These are phyloP conservation scores for Rutidosis leptorrhynchoides DNA, from an alignment of 129 eudicot species.

Conservation along the genomic window DNA sequence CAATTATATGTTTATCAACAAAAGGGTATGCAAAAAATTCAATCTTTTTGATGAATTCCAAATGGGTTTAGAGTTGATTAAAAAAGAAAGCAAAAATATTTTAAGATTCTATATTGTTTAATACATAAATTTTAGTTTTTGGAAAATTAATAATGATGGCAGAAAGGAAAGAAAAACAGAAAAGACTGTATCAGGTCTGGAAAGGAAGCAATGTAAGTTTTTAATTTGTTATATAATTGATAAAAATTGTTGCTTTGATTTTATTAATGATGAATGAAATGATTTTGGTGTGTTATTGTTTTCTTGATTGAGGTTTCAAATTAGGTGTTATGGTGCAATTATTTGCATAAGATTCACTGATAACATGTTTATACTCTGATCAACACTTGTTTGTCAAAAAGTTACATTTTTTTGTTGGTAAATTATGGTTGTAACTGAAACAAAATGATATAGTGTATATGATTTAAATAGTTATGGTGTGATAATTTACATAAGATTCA, in stretches of 20 bases:
- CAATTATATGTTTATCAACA: neutral
- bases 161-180: slow-evolving; percentile 27
- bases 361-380: neutral
- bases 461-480: neutral
- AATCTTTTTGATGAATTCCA: slow-evolving; percentile 22
- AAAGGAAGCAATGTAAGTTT: slow-evolving; percentile 84
- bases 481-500: neutral
- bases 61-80: slow-evolving; percentile 23
- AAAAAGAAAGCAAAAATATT: slow-evolving; percentile 13
- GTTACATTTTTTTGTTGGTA: too few relatives aligned
- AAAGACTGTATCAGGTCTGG: slow-evolving; percentile 78
- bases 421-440: too few relatives aligned
- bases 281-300: neutral
- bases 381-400: too few relatives aligned
- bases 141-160: slow-evolving; percentile 13
- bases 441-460: too few relatives aligned
- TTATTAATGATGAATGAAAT: neutral
- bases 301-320: neutral
- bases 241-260: neutral
- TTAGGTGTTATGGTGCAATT: neutral
- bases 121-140: neutral
- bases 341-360: neutral
- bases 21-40: neutral
- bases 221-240: neutral
- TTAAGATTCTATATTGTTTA: slow-evolving; percentile 3